Evolutionary conservation across 805 yeast genomes (phyloP).

Genomic region (Danielozyma ontarioensis): DNA sequence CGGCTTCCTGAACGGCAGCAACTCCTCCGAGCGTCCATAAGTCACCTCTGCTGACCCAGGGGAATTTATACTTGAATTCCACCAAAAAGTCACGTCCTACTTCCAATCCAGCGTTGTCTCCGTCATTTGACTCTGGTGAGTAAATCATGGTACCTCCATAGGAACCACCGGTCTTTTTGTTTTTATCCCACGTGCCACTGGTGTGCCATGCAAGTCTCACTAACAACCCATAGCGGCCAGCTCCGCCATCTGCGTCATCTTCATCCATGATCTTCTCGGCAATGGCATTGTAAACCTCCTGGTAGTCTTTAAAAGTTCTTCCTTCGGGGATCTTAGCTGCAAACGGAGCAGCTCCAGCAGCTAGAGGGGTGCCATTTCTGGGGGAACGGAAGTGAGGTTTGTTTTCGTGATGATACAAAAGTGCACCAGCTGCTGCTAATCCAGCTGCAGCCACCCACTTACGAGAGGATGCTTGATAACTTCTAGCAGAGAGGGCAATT

Average conservation of each 20-base stretch:
- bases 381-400: no score
- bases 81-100: slow-evolving; percentile 52
- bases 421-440: no score
- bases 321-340: slow-evolving; percentile 34
- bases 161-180: slow-evolving; percentile 30
- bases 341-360: neutral
- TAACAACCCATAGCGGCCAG: slow-evolving; percentile 34
- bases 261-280: slow-evolving; percentile 52
- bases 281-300: slow-evolving; percentile 65
- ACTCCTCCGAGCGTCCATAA: slow-evolving; percentile 73
- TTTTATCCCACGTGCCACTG: slow-evolving; percentile 26
- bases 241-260: slow-evolving; percentile 27
- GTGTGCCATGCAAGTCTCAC: slow-evolving; percentile 37
- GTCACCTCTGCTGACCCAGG: slow-evolving; percentile 62
- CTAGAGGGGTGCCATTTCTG: neutral
- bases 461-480: no score
- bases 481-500: no score
- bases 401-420: no score
- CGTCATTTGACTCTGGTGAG: slow-evolving; percentile 51
- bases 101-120: slow-evolving; percentile 46
- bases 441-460: no score
- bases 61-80: slow-evolving; percentile 50
- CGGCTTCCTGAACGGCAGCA: slow-evolving; percentile 55
- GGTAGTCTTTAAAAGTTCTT: slow-evolving; percentile 50
- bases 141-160: slow-evolving; percentile 35